Evolutionary conservation across 768 basidiomycete species (phyloP).

Genomic region (Podaxis sp.): DNA sequence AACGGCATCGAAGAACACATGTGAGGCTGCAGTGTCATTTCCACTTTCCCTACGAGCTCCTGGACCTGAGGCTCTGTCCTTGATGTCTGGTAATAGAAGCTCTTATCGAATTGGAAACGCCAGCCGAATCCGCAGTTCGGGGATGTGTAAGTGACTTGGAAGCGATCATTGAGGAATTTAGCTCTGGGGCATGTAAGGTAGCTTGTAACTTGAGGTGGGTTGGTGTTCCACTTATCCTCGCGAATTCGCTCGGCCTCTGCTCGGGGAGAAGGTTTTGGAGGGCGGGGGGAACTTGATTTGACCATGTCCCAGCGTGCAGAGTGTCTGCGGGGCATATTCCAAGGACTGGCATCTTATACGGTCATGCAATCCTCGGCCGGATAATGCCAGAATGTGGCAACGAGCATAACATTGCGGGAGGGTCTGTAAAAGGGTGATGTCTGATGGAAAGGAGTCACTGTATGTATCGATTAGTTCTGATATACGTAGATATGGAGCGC

Average conservation of each 20-base stretch:
- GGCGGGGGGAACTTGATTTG: too few relatives aligned
- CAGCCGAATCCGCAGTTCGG: conserved; percentile 10
- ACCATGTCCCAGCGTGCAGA: not conserved
- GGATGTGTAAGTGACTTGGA: not conserved
- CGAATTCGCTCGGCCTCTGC: conserved; percentile 11
- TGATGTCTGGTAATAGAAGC: not conserved
- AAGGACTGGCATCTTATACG: too few relatives aligned
- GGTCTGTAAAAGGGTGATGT: too few relatives aligned
- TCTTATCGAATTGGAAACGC: conserved; percentile 2
- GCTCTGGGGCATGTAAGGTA: not conserved
- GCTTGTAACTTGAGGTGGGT: conserved; percentile 11
- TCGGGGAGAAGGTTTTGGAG: not conserved
- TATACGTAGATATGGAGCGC: too few relatives aligned
- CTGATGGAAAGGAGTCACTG: too few relatives aligned
- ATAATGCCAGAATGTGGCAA: too few relatives aligned
- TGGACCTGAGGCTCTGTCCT: not conserved
- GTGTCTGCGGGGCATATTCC: not conserved
- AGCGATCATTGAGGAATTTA: not conserved
- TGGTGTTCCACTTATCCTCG: conserved; percentile 9
- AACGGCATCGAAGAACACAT: conserved; percentile 3
- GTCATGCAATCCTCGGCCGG: too few relatives aligned
- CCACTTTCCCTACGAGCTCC: conserved; percentile 5
- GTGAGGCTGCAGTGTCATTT: not conserved
- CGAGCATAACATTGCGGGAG: too few relatives aligned
- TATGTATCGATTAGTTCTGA: too few relatives aligned